Evolutionary conservation across 352 stramenopile species (phyloP), one percentile per base, ranked within the genome.

Genomic region (Sclerospora graminicola): DNA sequence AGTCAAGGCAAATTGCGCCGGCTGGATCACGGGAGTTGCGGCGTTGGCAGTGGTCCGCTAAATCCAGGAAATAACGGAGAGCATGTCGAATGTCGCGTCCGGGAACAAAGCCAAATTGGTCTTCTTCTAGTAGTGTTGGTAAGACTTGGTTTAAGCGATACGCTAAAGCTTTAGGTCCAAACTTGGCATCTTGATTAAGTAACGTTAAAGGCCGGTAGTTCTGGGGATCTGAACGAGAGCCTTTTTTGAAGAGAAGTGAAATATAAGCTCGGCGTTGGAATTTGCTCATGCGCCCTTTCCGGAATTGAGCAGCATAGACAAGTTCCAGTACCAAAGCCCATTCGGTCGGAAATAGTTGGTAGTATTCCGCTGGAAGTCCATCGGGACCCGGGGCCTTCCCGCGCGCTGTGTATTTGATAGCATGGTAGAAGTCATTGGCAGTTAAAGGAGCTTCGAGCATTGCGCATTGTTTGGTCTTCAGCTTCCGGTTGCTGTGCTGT

Each of bases 1-100:
- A 41, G 10, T 48, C 20, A 10, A 48, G 30, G 20, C 30, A 40
- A 15, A 48, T 26, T 6, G 41, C 30, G 8, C 41, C 29, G 15
- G 30, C 31, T 10, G 41, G 20, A 13, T 9, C 9, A 15, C 11
- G 1, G 0, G 10, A 19, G n/a, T 48, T 29, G 2, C 11, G 19
- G 7, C 31, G 3, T 6, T 1, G 4, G 13, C 41, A 48, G 7
- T 48, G 30, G 1, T 10, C 5, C 8, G 10, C 8, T 4, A 37
- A 18, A 10, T 37, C 31, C 7, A 20, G 6, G 14, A 37, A 37
- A 8, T 37, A 37, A 4, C 31, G 6, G 4, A 37, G 31, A 6
- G 31, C 31, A 13, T 37, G 31, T 2, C 13, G 0, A 35, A 35
- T 35, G 30, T 35, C 30, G 5, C 13, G 30, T 2, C 13, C 30